phyloP scores from a whole-genome alignment of 495 filamentous ascomycete species.

The Podospora comata region DNA sequence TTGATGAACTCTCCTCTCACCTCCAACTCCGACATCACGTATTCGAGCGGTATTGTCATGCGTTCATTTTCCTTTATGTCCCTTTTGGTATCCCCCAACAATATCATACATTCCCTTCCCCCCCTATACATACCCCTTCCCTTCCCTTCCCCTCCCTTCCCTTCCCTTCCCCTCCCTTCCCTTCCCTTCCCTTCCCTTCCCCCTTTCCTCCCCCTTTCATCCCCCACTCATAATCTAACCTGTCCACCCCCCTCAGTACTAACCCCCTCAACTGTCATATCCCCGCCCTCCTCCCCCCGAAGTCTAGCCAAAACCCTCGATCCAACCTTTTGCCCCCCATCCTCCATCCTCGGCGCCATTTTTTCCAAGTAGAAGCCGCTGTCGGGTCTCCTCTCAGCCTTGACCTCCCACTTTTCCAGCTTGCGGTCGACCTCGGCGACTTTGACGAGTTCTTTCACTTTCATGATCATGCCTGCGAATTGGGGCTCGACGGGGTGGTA shows the following conservation, averaged over 20 bases:
- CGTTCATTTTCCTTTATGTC: background rate
- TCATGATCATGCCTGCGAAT: slow-evolving; percentile 92
- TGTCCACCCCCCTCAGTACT: background rate
- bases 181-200: background rate
- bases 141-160: background rate
- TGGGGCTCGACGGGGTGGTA: slow-evolving; percentile 84
- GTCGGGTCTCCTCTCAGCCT: slow-evolving; percentile 70
- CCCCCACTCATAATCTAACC: background rate
- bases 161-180: background rate
- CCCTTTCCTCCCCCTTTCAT: background rate
- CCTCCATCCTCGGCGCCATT: slow-evolving; percentile 9
- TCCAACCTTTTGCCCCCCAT: background rate
- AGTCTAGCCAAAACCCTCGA: background rate
- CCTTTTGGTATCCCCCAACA: background rate
- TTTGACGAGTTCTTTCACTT: slow-evolving; percentile 90
- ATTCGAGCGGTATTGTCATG: background rate
- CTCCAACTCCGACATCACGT: too few species aligned
- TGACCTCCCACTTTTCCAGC: slow-evolving; percentile 71
- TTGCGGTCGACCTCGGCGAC: slow-evolving; percentile 76
- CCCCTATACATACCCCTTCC: background rate
- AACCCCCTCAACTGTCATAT: background rate
- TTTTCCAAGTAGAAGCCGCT: slow-evolving; percentile 83
- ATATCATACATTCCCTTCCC: background rate
- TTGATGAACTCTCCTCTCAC: too few species aligned
- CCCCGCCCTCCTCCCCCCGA: slow-evolving; percentile 6